Base-by-base conservation (phyloP, 495 filamentous ascomycete genomes). In the Cairneyella variabilis region DNA sequence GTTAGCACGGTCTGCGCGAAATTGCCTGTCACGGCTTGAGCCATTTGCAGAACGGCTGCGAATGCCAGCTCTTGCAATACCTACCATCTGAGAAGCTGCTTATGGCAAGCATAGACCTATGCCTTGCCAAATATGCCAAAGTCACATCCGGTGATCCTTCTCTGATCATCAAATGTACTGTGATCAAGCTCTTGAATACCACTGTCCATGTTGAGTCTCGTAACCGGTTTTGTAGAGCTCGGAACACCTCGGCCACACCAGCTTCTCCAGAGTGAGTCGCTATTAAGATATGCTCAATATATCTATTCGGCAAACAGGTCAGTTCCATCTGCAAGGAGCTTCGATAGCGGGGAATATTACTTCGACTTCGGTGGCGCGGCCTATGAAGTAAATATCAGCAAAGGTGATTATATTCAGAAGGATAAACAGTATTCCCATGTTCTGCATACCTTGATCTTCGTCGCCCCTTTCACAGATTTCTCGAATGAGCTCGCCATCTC, bases 291-390 rank as follows among this genome's bases (percentile, higher is more conserved):
- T 96, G 90, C 68, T 99, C 95, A 72, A 99, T 91, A 74, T 99
- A 98, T 53, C 60, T 63, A 43, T 48, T 25, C 14, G 28, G 20
- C 7, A 38, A 22, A 5, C n/a, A 3, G 20, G 49, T 63, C 51
- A 60, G 57, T 41, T 48, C 11, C 8, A 14, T 30, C 16, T 16
- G 14, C 30, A 16, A n/a, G 22, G 16, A 10, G 14, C 25, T 28
- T 5, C 40, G 36, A 37, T 2, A 16, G 16, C 10, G n/a, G 27
- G 49, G 4, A 44, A 25, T 8, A 38, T 18, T 63, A 64, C 75
- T 99, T 99, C 43, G 95, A 92, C 75, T 99, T 99, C 20, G 93
- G 93, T 54, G 93, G 87, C 47, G 95, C 93, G 70, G 91, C 87
- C 88, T 96, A 64, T 66, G n/a, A n/a, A n/a, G n/a, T n/a, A n/a